phyloP scores from a whole-genome alignment of 768 basidiomycete species.

The Boletus barrowsii region DNA sequence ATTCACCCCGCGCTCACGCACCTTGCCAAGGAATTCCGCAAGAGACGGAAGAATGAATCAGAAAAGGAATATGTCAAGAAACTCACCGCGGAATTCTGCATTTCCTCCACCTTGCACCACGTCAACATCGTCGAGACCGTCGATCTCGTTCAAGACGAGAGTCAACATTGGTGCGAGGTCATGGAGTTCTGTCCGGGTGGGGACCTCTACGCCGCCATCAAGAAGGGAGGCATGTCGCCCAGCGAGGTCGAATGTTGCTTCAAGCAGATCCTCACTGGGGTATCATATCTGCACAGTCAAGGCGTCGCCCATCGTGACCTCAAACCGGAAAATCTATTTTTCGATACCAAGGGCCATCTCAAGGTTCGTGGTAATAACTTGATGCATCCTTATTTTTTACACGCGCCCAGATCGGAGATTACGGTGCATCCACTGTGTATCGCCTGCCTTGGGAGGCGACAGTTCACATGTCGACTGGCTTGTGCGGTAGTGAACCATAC shows the following conservation, averaged over 20 bases:
- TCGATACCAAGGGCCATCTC: constrained; percentile 87
- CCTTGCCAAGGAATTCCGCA: constrained; percentile 83
- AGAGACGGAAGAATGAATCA: constrained; percentile 95
- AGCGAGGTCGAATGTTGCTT: constrained; percentile 97
- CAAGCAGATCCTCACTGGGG: constrained; percentile 89
- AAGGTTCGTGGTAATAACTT: constrained; percentile 58
- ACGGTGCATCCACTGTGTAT: constrained; percentile 98
- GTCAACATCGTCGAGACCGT: constrained; percentile 97
- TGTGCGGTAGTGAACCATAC: constrained; percentile 97
- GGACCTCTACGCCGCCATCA: constrained; percentile 97
- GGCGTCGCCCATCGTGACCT: constrained; percentile 98
- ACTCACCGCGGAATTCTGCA: constrained; percentile 98
- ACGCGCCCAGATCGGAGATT: constrained; percentile 82
- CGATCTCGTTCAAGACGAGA: constrained; percentile 98
- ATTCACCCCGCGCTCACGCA: not conserved
- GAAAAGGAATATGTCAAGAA: constrained; percentile 99
- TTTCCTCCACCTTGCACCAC: constrained; percentile 92
- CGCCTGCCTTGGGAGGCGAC: constrained; percentile 97
- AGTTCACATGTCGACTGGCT: constrained; percentile 93
- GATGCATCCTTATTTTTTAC: constrained; percentile 8
- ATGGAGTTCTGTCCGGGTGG: constrained; percentile 99
- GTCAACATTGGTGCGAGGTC: constrained; percentile 96
- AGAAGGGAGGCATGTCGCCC: constrained; percentile 90
- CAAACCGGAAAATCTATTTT: constrained; percentile 97
- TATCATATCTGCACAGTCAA: constrained; percentile 90